These are phyloP conservation scores for Pseudopyricularia javanii DNA, from an alignment of 2,329 filamentous ascomycete genomes.

Conservation along the genomic window DNA sequence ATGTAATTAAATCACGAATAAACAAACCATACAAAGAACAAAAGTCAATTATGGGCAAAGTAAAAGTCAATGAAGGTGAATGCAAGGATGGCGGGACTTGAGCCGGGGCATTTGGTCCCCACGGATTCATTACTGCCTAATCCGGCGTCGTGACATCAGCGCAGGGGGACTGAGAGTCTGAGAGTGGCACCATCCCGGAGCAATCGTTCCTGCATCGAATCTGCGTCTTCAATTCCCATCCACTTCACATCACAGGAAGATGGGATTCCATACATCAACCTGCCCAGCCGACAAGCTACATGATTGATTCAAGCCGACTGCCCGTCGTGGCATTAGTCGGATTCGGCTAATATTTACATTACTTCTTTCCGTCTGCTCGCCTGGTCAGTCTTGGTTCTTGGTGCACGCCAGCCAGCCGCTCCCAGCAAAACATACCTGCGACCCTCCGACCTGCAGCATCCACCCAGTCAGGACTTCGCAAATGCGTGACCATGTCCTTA, in stretches of 20 bases:
- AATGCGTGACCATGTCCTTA: slow-evolving; percentile 41
- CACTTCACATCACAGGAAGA: not conserved
- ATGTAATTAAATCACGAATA: too few species aligned
- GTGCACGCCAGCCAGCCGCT: not conserved
- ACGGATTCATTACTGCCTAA: too few species aligned
- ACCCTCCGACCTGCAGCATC: not conserved
- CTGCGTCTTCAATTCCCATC: not conserved
- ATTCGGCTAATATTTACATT: not conserved
- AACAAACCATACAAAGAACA: too few species aligned
- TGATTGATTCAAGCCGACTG: not conserved
- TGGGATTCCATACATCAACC: not conserved
- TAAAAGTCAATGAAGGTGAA: not conserved
- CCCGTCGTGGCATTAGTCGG: not conserved
- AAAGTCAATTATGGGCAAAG: not conserved
- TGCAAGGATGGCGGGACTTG: not conserved
- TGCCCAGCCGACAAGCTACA: not conserved
- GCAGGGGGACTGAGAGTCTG: not conserved
- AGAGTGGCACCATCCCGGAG: not conserved
- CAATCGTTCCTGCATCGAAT: not conserved
- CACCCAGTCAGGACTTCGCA: not conserved
- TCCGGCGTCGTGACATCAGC: not conserved
- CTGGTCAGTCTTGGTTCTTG: not conserved
- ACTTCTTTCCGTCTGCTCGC: not conserved
- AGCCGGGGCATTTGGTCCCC: not conserved
- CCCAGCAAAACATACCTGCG: not conserved